Conservation (phyloP, 2,329 filamentous ascomycete genomes). For the Raffaelea arxii region DNA sequence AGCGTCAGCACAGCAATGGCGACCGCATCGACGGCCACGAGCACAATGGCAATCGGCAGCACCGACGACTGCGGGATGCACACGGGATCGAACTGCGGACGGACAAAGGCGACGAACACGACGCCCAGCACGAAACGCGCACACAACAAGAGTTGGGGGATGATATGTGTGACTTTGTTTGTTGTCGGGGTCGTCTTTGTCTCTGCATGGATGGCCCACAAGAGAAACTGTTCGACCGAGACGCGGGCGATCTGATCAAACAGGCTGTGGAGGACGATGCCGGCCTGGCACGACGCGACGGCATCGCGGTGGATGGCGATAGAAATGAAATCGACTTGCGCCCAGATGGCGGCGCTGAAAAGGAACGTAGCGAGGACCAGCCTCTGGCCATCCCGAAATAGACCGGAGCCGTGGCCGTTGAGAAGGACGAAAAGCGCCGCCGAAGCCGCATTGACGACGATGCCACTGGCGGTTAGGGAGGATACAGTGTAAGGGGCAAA, state of each 20-base stretch:
- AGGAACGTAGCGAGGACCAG: slow-evolving; percentile 52
- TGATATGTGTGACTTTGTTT: slow-evolving; percentile 23
- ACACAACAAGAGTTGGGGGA: slow-evolving; percentile 37
- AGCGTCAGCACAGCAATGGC: slow-evolving; percentile 32
- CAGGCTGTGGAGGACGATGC: slow-evolving; percentile 39
- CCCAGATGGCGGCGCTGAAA: slow-evolving; percentile 42
- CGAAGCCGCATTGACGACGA: slow-evolving; percentile 42
- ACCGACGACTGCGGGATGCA: slow-evolving; percentile 39
- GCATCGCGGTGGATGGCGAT: slow-evolving; percentile 35
- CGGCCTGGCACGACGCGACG: slow-evolving; percentile 37
- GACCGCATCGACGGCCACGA: slow-evolving; percentile 34
- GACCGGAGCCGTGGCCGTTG: slow-evolving; percentile 36
- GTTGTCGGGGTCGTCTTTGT: slow-evolving; percentile 20
- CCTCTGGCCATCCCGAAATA: slow-evolving; percentile 50
- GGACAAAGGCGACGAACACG: slow-evolving; percentile 44
- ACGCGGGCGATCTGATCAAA: slow-evolving; percentile 50
- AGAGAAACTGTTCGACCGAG: slow-evolving; percentile 42
- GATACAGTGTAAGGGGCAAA: slow-evolving; percentile 8
- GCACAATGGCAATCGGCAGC: slow-evolving; percentile 32
- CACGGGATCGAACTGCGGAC: slow-evolving; percentile 39
- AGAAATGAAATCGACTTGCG: slow-evolving; percentile 39
- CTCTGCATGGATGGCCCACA: slow-evolving; percentile 37
- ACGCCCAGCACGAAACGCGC: slow-evolving; percentile 42
- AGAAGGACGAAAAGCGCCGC: slow-evolving; percentile 34
- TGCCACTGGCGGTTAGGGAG: slow-evolving; percentile 29